phyloP scores from a whole-genome alignment of 257 asterid genomes.

The Haberlea rhodopensis region DNA sequence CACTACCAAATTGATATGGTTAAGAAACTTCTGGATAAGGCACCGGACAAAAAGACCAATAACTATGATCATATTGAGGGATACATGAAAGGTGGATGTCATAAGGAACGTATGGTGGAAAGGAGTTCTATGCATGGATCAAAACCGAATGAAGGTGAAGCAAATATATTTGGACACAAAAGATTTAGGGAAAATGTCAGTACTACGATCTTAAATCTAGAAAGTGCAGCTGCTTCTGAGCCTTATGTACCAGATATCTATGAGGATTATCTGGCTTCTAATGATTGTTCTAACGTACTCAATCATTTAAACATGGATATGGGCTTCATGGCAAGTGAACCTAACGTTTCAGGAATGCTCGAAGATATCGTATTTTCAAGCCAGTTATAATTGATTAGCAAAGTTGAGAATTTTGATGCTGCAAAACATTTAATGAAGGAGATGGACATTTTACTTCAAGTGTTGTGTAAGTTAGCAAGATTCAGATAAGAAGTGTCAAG shows the following conservation, averaged over 20 bases:
- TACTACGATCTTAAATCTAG: neutral
- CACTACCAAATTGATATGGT: neutral
- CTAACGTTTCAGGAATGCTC: neutral
- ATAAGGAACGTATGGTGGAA: neutral
- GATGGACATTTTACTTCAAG: no score
- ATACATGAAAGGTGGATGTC: neutral
- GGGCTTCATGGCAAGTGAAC: neutral
- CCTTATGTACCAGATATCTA: neutral
- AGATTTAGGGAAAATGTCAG: neutral
- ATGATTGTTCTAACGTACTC: neutral
- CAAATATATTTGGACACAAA: neutral
- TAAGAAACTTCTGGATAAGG: neutral
- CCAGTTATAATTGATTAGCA: neutral
- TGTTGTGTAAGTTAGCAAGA: no score
- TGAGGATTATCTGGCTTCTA: neutral
- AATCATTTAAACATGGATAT: neutral
- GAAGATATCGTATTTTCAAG: neutral
- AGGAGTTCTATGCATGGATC: neutral
- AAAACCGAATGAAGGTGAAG: neutral
- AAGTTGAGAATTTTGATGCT: neutral
- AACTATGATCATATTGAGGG: neutral
- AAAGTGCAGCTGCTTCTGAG: neutral
- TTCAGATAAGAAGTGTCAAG: no score
- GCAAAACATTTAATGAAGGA: neutral
- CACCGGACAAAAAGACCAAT: neutral